phyloP scores from a whole-genome alignment of 345 rosid species.

The Ceriops zippeliana region DNA sequence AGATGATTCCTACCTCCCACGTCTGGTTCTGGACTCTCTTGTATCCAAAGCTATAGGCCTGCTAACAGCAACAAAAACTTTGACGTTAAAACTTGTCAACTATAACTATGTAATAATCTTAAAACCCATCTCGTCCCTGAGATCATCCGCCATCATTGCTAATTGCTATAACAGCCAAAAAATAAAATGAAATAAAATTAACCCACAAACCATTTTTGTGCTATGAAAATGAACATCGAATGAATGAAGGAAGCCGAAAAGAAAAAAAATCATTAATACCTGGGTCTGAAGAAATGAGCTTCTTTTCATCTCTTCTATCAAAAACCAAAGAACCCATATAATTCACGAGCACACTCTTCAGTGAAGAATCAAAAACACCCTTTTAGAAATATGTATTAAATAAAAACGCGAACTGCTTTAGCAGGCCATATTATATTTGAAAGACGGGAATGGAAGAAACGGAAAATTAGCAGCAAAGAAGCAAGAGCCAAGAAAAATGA shows the following conservation, averaged over 20 bases:
- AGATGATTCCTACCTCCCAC: conserved; percentile 13
- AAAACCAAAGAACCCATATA: conserved; percentile 23
- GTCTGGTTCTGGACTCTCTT: conserved; percentile 15
- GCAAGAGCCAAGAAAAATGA: conserved; percentile 6
- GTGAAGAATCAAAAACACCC: not conserved
- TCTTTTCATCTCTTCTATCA: conserved; percentile 23
- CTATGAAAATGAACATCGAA: not conserved
- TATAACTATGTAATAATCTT: not conserved
- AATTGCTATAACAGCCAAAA: not conserved
- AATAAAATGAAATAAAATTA: not conserved
- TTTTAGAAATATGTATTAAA: not conserved
- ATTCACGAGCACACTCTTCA: not conserved
- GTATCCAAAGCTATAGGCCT: conserved; percentile 22
- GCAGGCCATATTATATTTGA: not conserved
- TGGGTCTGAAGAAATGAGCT: conserved; percentile 31
- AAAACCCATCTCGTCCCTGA: not conserved
- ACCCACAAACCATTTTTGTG: not conserved
- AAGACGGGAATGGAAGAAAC: not conserved
- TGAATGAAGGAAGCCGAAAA: not conserved
- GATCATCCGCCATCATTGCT: not conserved
- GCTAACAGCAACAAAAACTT: conserved; percentile 10
- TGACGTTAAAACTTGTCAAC: not conserved
- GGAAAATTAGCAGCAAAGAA: not conserved
- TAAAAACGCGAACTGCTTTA: not conserved
- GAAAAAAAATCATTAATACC: conserved; percentile 17